Percentiles rank a stretch among this genome's conserved stretches.
Conservation (phyloP, 345 rosid species). For the Draba incana region DNA sequence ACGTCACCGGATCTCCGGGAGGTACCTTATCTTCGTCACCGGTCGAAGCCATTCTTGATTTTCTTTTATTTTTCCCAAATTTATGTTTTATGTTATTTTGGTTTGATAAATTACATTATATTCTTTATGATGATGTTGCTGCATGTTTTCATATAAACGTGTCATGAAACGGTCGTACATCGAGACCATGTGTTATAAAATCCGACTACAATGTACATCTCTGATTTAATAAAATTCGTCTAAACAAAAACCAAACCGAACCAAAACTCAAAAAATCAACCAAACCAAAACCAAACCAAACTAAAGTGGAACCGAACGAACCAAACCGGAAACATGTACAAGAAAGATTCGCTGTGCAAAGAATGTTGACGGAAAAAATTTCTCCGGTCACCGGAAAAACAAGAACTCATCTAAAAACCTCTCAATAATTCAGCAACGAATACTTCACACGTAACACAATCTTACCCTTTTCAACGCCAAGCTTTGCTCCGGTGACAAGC, state of each 20-base stretch:
- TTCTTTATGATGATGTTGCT: background rate
- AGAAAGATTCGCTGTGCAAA: conserved; percentile 42
- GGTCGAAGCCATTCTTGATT: conserved; percentile 25
- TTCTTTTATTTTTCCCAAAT: background rate
- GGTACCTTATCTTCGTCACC: conserved; percentile 35
- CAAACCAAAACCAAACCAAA: conserved; percentile 28
- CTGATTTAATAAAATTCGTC: conserved; percentile 31
- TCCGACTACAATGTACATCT: conserved; percentile 40
- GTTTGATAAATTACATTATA: background rate
- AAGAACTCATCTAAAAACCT: conserved; percentile 24
- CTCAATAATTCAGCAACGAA: conserved; percentile 85
- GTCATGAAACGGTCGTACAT: conserved; percentile 30
- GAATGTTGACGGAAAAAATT: conserved; percentile 31
- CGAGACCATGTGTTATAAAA: conserved; percentile 30
- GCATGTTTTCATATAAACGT: conserved; percentile 27
- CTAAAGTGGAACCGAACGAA: conserved; percentile 27
- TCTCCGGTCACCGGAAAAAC: conserved; percentile 27
- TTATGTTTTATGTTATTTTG: background rate
- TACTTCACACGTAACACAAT: conserved; percentile 89
- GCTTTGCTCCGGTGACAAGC: conserved; percentile 98
- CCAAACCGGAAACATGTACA: conserved; percentile 32
- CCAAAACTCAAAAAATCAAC: conserved; percentile 18
- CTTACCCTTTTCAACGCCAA: conserved; percentile 92
- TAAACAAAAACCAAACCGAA: conserved; percentile 33
- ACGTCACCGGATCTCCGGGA: conserved; percentile 57